Base-by-base conservation (phyloP, 176 grass and related monocot species). In the Microstegium vimineum region DNA sequence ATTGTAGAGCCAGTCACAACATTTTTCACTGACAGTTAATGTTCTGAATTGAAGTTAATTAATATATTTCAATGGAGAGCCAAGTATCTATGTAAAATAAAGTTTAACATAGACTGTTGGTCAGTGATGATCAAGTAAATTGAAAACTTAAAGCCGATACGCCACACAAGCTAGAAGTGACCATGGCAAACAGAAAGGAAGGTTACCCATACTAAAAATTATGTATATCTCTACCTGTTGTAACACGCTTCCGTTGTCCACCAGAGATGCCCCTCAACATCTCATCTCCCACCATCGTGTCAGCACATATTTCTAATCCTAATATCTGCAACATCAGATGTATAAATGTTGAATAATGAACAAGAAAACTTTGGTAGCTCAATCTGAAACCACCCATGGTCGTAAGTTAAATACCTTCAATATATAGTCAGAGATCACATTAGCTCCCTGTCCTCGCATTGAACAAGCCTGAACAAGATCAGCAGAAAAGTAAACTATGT, bases 231-330 rank as follows among this genome's bases (percentile, higher is more conserved):
- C 7, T 90, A 98, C 95, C 96, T 74, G 96, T 99, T 5, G 96
- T 99, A 22, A 99, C 93, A 77, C 93, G 93, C 76, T 99, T 99
- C 26, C 54, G 81, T 83, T 99, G 93, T 31, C 96, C 96, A 74
- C 96, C 96, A 12, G 96, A 99, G 46, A 99, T 95, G 15, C 95
- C 95, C 82, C 95, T 93, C 64, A 93, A 73, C 95, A 95, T 88
- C 41, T 95, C 95, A 79, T 99, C 88, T n/a, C 96, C 96, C 38
- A 99, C 90, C 93, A 99, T 89, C 6, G 96, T 99, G 78, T 95
- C 93, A 41, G 91, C 93, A 52, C 96, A 99, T 12, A 90, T 80
- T 32, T 99, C 91, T 76, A 95, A 68, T 77, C 96, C 96, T 84
- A 99, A 79, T 76, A 99, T 93, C 96, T 99, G 66, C 67, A 57